Base-by-base conservation (phyloP, 305 asterid genomes). In the Plantago lanceolata region DNA sequence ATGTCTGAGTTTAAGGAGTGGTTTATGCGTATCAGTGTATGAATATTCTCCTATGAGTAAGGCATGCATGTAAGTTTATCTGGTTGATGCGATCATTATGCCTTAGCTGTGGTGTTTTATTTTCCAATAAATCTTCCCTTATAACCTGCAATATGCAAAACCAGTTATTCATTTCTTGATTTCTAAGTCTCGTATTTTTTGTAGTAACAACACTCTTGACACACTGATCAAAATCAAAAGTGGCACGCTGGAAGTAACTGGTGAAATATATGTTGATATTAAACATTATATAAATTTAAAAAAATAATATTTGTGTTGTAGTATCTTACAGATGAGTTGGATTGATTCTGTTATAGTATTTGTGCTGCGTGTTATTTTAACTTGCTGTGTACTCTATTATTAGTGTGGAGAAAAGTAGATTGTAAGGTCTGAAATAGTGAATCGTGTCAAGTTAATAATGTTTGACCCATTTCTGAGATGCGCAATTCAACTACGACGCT, bases 1-100 rank as follows among this genome's bases (percentile, higher is more conserved):
- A 45, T 71, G 47, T 65, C 67, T 43, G 49, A 53, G 8, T 54
- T 33, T 1, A 5, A 11, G 15, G 29, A n/a, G 14, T 15, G 48
- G 16, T 8, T 57, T 12, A 17, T 19, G 4, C 18, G 48, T n/a
- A n/a, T n/a, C n/a, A n/a, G n/a, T 33, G 48, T 47, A 35, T 33
- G 11, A 33, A 8, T 20, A 57, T 48, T 57, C 19, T 57, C 9
- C 2, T 24, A 20, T 35, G 7, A 57, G n/a, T 33, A 18, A 57
- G 17, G 1, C 24, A 6, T 31, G 24, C 13, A 24, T 24, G 8
- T 24, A 0, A 13, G 11, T 24, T 24, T 8, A 53, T 14, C 58
- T 53, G 37, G 35, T 20, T 53, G 35, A 24, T 21, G 17, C 26
- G 59, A 55, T 6, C 19, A 12, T 19, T 26, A 17, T 26, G 59